Conservation (phyloP, 768 basidiomycete species). For the Lepiota subincarnata region DNA sequence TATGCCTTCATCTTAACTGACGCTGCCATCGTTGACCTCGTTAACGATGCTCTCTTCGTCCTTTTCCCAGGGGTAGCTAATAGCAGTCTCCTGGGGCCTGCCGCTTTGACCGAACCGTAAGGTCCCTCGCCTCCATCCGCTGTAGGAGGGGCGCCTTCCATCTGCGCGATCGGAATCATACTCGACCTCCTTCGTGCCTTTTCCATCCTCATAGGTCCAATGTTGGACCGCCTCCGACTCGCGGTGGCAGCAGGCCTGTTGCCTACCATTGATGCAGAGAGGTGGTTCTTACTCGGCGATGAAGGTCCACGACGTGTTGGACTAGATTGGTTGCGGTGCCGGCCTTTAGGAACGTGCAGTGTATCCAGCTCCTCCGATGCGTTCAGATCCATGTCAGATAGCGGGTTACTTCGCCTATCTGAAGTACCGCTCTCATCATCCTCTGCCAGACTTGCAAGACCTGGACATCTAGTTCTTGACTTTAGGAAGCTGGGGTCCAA, state of each 20-base stretch:
- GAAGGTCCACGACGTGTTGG: constrained; percentile 40
- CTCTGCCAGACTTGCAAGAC: constrained; percentile 61
- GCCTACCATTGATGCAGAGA: constrained; percentile 19
- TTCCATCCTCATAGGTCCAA: constrained; percentile 73
- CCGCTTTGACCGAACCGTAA: constrained; percentile 20
- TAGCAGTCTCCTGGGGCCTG: constrained; percentile 33
- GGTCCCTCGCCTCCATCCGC: constrained; percentile 25
- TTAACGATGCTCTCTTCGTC: constrained; percentile 52
- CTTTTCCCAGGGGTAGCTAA: constrained; percentile 57
- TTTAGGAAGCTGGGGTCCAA: constrained; percentile 70
- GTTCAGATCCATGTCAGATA: constrained; percentile 71
- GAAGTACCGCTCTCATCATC: constrained; percentile 54
- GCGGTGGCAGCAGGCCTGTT: constrained; percentile 14
- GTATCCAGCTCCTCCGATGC: constrained; percentile 28
- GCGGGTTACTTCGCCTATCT: constrained; percentile 34
- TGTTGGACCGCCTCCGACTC: constrained; percentile 54
- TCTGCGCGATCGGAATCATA: constrained; percentile 52
- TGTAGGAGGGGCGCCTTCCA: constrained; percentile 41
- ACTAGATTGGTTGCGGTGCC: constrained; percentile 23
- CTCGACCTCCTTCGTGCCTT: constrained; percentile 74
- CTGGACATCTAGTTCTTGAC: constrained; percentile 41
- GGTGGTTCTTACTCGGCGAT: constrained; percentile 15
- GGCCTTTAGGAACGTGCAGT: constrained; percentile 36
- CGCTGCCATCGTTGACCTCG: constrained; percentile 32
- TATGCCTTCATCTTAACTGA: constrained; percentile 25